Base-by-base conservation (phyloP, 306 rosid genomes). In the Ormosia semicastrata region DNA sequence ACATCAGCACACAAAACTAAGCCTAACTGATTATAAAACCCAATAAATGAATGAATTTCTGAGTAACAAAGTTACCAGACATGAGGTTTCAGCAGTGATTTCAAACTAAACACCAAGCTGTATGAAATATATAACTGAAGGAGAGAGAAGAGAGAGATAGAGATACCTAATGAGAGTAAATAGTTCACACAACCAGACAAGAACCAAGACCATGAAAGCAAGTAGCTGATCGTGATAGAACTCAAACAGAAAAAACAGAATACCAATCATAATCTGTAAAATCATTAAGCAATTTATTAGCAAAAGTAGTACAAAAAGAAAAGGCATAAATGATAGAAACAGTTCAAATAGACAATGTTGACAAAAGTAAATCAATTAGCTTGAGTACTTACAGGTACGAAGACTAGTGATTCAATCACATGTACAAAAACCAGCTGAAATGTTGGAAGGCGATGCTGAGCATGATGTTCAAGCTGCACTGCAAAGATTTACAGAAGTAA, bases 381-480 rank as follows among this genome's bases (percentile, higher is more conserved):
- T 73, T 6, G 49, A 67, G 82, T 63, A 52, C 91, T 89, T 89
- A 93, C 98, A 71, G 99, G 98, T 80, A 95, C 99, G 88, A 95
- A 95, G 81, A 95, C 99, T 17, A 95, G 92, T 32, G 99, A 95
- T 90, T 95, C 99, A 60, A 95, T 93, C 52, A 95, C 99, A 81
- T 95, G 99, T 78, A 93, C 99, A 87, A 95, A 95, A 77, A 95
- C 92, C 86, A 95, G 87, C 85, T 95, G 99, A 84, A 95, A 93
- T 77, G 94, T 93, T 43, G 99, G 99, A 85, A 95, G 99, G 75
- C 79, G 95, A 73, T 95, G 98, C 50, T 92, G 98, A 75, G 99
- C 99, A 77, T 95, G 99, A 87, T 93, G 99, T 77, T 95, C 97
- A 88, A 93, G 99, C 92, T 95, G 99, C 93, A 95, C 99, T 95